phyloP scores from a whole-genome alignment of 768 basidiomycete genomes.

The Scleroderma bovista region DNA sequence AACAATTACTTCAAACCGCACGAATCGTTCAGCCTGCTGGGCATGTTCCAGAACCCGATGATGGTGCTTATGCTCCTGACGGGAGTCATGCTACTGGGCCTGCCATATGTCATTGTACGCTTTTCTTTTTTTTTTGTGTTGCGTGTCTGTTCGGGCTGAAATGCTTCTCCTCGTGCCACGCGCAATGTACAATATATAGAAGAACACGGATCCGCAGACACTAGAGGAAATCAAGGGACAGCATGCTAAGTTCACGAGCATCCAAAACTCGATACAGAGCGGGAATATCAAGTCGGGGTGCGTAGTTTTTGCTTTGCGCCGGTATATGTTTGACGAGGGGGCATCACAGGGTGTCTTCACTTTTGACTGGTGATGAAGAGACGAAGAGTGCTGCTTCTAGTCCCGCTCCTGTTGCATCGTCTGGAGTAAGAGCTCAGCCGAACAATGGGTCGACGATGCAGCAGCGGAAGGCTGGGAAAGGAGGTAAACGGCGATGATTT shows the following conservation, averaged over 20 bases:
- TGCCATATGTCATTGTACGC: conserved; percentile 71
- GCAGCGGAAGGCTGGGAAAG: conserved; percentile 25
- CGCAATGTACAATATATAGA: conserved; percentile 38
- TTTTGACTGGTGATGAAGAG: conserved; percentile 25
- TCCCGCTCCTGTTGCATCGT: not conserved
- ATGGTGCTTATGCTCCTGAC: conserved; percentile 71
- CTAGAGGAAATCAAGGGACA: conserved; percentile 59
- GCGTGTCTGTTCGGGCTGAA: no score
- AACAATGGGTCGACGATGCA: conserved; percentile 5
- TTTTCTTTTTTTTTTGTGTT: not conserved
- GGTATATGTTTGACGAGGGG: not conserved
- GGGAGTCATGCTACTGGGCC: conserved; percentile 60
- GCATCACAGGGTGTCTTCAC: conserved; percentile 30
- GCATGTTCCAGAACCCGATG: conserved; percentile 82
- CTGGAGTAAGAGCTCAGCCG: conserved; percentile 7
- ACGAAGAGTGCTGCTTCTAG: conserved; percentile 5
- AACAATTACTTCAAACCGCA: conserved; percentile 61
- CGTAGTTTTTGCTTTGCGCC: conserved; percentile 3
- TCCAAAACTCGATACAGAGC: conserved; percentile 47
- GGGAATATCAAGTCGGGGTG: conserved; percentile 50
- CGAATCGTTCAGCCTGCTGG: conserved; percentile 57
- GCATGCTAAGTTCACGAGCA: conserved; percentile 42
- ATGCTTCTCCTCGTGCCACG: no score
- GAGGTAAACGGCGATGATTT: conserved; percentile 18
- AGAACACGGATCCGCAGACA: conserved; percentile 69